Evolutionary conservation across 2,329 filamentous ascomycete species (phyloP), one percentile per base, ranked within the genome.

Genomic region (Aphanoascus verrucosus): DNA sequence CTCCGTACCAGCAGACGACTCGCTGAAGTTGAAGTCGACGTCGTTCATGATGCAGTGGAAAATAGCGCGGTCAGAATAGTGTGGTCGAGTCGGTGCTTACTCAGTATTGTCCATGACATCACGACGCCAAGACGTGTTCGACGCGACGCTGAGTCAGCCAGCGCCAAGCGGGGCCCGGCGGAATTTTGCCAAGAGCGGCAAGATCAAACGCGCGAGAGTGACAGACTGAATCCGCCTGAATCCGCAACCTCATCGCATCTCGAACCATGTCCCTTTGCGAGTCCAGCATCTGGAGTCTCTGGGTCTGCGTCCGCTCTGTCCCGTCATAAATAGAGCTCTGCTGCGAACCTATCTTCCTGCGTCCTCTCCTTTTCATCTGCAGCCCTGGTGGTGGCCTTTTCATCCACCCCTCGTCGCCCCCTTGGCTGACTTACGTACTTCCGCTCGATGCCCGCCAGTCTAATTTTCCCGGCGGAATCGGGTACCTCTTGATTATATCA

Each of bases 371-470:
- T 2, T 17, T 44, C 17, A 20, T 17, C 15, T 23, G 7, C 2
- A 31, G 5, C 7, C 32, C 32, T 14, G 35, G 38, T 15, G 19
- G 48, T 34, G 28, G 38, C 19, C 23, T 28, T 28, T 34, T 31
- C n/a, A n/a, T 19, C 20, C 19, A 31, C 47, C 23, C 48, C 17
- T 34, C 15, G 14, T 9, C 32, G 19, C 37, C 17, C 38, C 9
- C 11, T 9, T 17, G 8, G 19, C n/a, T 38, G 41, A 34, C 17
- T 14, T 38, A 23, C 31, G 32, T 37, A 35, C 23, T 23, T 28
- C 19, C 17, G 14, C 50, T 49, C 51, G 28, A 53, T 53, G 51
- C 42, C 44, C 12, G 35, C 45, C 42, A 35, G 23, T 35, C 48
- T 23, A 6, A 28, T 15, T 32, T 11, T 31, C 42, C 51, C 34